Percentiles rank a stretch among this genome's conserved stretches.
Evolutionary conservation across 1,139 yeast genomes (phyloP).

Genomic region (Suzukiozyma palmioleophila): DNA sequence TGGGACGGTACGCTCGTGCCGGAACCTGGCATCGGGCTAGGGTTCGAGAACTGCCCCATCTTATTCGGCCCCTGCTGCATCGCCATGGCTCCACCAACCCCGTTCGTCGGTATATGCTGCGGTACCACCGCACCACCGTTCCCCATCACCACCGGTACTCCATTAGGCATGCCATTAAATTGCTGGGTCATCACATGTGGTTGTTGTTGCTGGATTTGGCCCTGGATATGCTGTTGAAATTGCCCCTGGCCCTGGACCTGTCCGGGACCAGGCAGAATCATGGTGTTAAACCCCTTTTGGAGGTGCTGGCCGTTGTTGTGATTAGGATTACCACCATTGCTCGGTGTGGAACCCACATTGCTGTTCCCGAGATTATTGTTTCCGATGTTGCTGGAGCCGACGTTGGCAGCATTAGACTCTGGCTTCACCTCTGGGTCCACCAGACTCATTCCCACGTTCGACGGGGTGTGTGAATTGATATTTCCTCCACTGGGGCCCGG

Average conservation of each 20-base stretch:
- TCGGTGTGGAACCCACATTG: conserved; percentile 4
- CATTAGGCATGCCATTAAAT: conserved; percentile 1
- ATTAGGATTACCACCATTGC: not conserved
- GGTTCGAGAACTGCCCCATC: conserved; percentile 1
- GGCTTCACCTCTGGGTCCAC: conserved; percentile 3
- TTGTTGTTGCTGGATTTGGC: conserved; percentile 1
- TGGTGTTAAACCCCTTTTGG: not conserved
- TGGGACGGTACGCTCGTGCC: conserved; percentile 10
- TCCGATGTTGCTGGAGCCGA: not conserved
- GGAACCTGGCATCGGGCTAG: not conserved
- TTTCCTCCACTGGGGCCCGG: not conserved
- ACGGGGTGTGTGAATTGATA: not conserved
- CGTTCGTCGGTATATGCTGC: conserved; percentile 4
- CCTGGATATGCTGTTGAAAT: not conserved
- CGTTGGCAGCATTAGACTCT: conserved; percentile 13
- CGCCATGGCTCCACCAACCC: conserved; percentile 6
- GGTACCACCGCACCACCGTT: not conserved
- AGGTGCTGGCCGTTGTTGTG: not conserved
- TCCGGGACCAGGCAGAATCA: conserved; percentile 1
- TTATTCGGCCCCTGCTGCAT: conserved; percentile 1
- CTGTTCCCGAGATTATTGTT: not conserved
- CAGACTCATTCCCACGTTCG: not conserved
- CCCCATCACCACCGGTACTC: not conserved
- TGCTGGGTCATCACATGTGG: conserved; percentile 1
- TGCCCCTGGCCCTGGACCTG: conserved; percentile 6